Base-by-base conservation (phyloP, 108 stramenopile genomes). In the Cyclotella atomus region DNA sequence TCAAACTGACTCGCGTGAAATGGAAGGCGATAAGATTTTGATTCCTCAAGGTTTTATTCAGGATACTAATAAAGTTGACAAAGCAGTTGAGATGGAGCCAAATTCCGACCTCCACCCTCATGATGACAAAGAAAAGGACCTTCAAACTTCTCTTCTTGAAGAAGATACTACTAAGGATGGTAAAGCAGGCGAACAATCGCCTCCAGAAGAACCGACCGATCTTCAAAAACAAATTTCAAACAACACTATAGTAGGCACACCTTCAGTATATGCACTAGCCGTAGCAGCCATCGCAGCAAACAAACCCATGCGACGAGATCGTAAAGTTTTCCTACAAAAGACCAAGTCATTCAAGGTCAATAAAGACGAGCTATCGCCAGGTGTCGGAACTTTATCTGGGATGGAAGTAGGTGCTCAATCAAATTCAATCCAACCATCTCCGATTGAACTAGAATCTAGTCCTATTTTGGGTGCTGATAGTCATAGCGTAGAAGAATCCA, bases 401-500 rank as follows among this genome's bases (percentile, higher is more conserved):
- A 67, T 75, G 59, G 65, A 66, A 49, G 65, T 75, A 16, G 74
- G 74, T 49, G 55, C 43, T 25, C 2, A 9, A 24, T 5, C 65
- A 6, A 10, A 34, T 36, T 10, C 38, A 28, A 14, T 17, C 52
- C 8, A 19, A 21, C 3, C 36, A 6, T 61, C 60, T 21, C 20
- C 8, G 21, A 36, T 61, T 34, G 30, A 9, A 25, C 59, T 33
- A 30, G 23, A 6, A 52, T 7, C 38, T 47, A 21, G 17, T n/a
- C 52, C 49, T 19, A n/a, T n/a, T n/a, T n/a, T n/a, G n/a, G 17
- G 5, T 62, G 14, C 33, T 33, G 17, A 57, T 21, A 70, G 55
- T 21, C 27, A 56, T 2, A 76, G 75, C 38, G 67, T 60, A 0
- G 75, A 76, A 61, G 61, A 68, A 36, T 76, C 75, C 14, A 38